Percentiles rank a stretch among this genome's conserved stretches.
Evolutionary conservation across 441 rosid genomes (phyloP).

Genomic region (Erysimum pusillum): DNA sequence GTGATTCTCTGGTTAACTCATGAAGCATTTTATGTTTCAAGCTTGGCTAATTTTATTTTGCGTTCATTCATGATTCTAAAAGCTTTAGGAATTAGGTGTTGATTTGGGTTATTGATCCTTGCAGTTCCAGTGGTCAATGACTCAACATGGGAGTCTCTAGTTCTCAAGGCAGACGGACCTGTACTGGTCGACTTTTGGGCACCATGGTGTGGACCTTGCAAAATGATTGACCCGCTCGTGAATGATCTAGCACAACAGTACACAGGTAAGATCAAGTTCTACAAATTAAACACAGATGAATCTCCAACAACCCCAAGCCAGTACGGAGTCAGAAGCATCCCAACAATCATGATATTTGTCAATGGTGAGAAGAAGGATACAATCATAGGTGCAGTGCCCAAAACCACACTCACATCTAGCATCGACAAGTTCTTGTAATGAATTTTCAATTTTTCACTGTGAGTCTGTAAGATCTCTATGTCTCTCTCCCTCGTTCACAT

Average conservation of each 20-base stretch:
- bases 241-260: slow-evolving; percentile 69
- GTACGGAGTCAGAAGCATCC: slow-evolving; percentile 75
- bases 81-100: neutral
- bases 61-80: neutral
- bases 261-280: slow-evolving; percentile 66
- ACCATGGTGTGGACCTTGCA: slow-evolving; percentile 90
- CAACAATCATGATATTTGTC: slow-evolving; percentile 69
- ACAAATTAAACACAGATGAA: slow-evolving; percentile 70
- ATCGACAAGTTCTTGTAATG: slow-evolving; percentile 68
- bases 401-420: slow-evolving; percentile 59
- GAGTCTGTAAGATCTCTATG: slow-evolving; percentile 44
- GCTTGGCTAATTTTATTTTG: neutral
- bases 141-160: slow-evolving; percentile 73
- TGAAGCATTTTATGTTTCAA: neutral
- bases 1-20: slow-evolving; percentile 13
- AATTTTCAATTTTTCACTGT: slow-evolving; percentile 22
- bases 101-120: slow-evolving; percentile 19
- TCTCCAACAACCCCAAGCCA: slow-evolving; percentile 61
- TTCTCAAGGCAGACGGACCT: slow-evolving; percentile 70
- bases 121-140: slow-evolving; percentile 73
- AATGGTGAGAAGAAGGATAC: slow-evolving; percentile 78
- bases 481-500: slow-evolving; percentile 11
- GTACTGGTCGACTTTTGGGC: slow-evolving; percentile 85
- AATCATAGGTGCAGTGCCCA: slow-evolving; percentile 74
- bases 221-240: slow-evolving; percentile 68